Evolutionary conservation across 1,284 basidiomycete genomes (phyloP), one percentile per base, ranked within the genome.

Genomic region (Ceratobasidium theobromae): DNA sequence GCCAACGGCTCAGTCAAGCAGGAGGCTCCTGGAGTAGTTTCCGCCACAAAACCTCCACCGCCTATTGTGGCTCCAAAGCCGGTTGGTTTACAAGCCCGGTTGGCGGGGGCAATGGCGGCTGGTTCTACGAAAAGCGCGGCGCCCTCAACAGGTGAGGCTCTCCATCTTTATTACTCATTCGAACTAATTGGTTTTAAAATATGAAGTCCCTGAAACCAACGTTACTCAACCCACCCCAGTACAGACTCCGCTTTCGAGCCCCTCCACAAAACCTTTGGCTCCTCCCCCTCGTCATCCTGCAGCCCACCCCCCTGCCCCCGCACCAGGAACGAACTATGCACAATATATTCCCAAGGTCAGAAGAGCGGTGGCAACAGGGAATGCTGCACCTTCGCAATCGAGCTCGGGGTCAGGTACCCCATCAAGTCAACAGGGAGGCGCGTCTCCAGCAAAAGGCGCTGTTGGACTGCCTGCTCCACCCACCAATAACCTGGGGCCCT

Each of bases 301-400:
- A 1, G 75, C 76, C 76, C 85, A 71, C 32, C 69, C 71, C 32
- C 53, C 71, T 1, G 53, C 68, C 3, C 66, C 69, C 2, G 64
- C 68, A 11, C 41, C 70, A 27, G 86, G 88, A 71, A 89, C 87
- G 11, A 89, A 88, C 0, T 92, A 93, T 73, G 88, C 89, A 0
- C 87, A 89, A 0, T 92, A 92, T 73, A 84, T 91, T 27, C 88
- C 91, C 0, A 82, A 85, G 25, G 76, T 85, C 14, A 80, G 82
- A 68, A 81, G 86, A 0, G 75, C 62, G 48, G 68, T 66, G 48
- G 64, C 45, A 27, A 23, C 38, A 46, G 21, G 33, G 28, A 53
- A 43, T 54, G 23, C 43, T 43, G 53, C 35, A 28, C 21, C 49
- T 35, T 21, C 65, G 53, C 53, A 33, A 14, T 49, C 35, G 11